These are phyloP conservation scores for Luvunga scandens DNA, from an alignment of 345 rosid species.

Conservation along the genomic window DNA sequence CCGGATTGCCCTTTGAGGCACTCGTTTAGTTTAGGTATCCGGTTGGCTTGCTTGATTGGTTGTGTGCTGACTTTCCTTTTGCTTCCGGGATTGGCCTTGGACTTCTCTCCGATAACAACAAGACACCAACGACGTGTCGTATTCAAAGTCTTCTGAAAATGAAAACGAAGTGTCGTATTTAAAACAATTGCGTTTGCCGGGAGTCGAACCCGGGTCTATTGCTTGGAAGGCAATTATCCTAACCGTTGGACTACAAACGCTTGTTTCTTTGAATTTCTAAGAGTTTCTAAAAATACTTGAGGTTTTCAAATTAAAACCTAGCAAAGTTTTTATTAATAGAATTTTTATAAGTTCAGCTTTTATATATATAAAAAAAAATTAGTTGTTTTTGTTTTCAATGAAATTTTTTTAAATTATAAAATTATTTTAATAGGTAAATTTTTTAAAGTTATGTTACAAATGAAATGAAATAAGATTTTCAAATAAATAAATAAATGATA, in stretches of 20 bases:
- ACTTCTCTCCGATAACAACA: not conserved
- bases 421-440: too few species aligned
- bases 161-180: not conserved
- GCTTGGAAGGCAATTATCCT: slow-evolving; percentile 92
- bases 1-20: slow-evolving; percentile 33
- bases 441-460: too few species aligned
- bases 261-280: too few species aligned
- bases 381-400: too few species aligned
- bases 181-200: not conserved
- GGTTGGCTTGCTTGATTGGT: not conserved
- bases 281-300: too few species aligned
- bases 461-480: rapidly evolving
- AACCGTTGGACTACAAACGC: slow-evolving; percentile 58
- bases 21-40: slow-evolving; percentile 27
- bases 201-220: slow-evolving; percentile 95
- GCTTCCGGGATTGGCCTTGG: not conserved
- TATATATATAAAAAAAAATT: rapidly evolving
- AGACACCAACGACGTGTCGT: slow-evolving; percentile 2
- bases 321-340: too few species aligned
- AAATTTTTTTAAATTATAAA: too few species aligned
- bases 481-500: too few species aligned
- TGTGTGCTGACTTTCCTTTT: not conserved
- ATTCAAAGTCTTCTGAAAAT: not conserved
- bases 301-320: too few species aligned
- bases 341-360: too few species aligned